A percentile compares a stretch with the other conserved stretches of the same genome.
Conservation (phyloP, 116 monocot genomes). For the Trichopus zeylanicus region DNA sequence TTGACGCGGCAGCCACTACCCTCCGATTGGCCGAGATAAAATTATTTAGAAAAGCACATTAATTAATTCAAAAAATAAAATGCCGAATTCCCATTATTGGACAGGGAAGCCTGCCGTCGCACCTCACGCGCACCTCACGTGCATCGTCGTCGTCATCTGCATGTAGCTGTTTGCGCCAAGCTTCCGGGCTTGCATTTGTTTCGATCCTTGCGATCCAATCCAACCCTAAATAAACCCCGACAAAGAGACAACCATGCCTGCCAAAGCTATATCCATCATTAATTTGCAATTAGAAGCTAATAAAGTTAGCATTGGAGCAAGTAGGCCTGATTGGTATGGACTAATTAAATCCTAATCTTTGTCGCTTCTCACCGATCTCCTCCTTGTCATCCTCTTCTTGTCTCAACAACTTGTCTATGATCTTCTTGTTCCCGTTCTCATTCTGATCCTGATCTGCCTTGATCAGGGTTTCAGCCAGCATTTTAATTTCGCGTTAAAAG, state of each 20-base stretch:
- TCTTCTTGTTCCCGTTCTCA: conserved; percentile 4
- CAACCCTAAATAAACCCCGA: neutral
- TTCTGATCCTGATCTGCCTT: neutral
- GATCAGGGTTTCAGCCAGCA: neutral
- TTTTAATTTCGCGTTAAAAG: neutral
- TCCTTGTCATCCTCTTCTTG: conserved; percentile 5
- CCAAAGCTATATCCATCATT: neutral
- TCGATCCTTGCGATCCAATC: neutral
- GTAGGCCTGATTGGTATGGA: neutral
- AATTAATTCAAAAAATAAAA: too few species aligned
- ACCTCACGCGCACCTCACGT: too few species aligned
- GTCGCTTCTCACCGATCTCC: conserved; percentile 4
- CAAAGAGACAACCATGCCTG: neutral
- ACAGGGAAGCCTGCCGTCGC: too few species aligned
- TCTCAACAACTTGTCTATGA: neutral
- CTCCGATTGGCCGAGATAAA: too few species aligned
- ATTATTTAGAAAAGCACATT: too few species aligned
- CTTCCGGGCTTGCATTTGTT: neutral
- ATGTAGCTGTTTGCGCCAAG: neutral
- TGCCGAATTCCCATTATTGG: too few species aligned
- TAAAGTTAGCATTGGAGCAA: conserved; percentile 3
- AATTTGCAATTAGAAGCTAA: neutral
- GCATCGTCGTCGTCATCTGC: neutral
- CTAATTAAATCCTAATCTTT: neutral
- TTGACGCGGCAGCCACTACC: too few species aligned